These are phyloP conservation scores for Penicillium sp. DNA, from an alignment of 2,329 filamentous ascomycete genomes.

Conservation along the genomic window DNA sequence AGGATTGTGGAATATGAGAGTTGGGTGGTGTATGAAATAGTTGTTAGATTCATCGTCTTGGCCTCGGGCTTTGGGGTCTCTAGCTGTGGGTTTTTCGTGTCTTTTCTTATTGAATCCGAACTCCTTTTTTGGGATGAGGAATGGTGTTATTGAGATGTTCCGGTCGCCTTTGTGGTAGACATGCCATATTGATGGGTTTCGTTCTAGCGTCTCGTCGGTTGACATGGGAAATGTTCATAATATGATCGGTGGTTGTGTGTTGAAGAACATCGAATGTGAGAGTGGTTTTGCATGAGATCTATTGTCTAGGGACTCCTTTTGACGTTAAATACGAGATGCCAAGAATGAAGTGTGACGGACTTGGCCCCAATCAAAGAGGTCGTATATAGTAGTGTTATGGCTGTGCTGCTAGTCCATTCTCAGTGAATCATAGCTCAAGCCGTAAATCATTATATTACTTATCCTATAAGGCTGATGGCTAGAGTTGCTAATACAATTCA, in stretches of 20 bases:
- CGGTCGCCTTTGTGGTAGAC: conserved; percentile 10
- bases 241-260: neutral
- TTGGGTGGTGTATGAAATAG: conserved; percentile 9
- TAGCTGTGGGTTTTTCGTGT: neutral
- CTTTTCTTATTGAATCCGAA: neutral
- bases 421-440: neutral
- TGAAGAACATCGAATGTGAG: neutral
- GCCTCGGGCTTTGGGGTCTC: neutral
- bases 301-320: no score
- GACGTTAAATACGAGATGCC: no score
- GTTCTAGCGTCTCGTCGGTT: neutral
- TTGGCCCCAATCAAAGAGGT: neutral
- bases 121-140: conserved; percentile 5
- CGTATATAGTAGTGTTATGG: neutral
- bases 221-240: neutral
- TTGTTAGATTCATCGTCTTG: neutral
- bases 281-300: neutral
- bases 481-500: neutral
- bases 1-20: conserved; percentile 4
- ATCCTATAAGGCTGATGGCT: neutral
- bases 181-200: conserved; percentile 8
- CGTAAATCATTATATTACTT: neutral
- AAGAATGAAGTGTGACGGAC: no score
- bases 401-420: neutral
- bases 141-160: conserved; percentile 10